A percentile compares a stretch with the other conserved stretches of the same genome.
These are phyloP conservation scores for Spathaspora girioi DNA, from an alignment of 805 yeast species.

Conservation along the genomic window DNA sequence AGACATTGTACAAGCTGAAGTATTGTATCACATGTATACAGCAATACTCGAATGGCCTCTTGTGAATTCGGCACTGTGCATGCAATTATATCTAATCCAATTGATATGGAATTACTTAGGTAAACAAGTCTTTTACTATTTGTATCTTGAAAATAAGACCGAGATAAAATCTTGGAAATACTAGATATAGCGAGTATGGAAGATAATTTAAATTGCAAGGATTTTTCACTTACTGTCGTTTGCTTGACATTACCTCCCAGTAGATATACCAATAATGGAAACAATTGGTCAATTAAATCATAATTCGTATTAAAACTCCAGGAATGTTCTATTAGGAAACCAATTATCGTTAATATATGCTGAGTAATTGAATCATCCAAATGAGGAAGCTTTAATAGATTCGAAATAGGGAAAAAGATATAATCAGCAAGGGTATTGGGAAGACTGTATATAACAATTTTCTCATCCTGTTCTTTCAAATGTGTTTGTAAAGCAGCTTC, in stretches of 20 bases:
- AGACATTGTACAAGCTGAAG: conserved; percentile 9
- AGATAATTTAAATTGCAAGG: conserved; percentile 14
- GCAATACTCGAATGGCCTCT: background rate
- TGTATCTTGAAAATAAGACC: conserved; percentile 5
- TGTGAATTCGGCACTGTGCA: conserved; percentile 3
- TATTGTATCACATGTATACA: conserved; percentile 3
- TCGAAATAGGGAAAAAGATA: conserved; percentile 37
- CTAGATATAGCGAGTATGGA: conserved; percentile 13
- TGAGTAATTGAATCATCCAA: conserved; percentile 17
- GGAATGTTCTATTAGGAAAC: conserved; percentile 23
- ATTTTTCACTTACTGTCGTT: conserved; percentile 3
- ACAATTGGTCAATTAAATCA: conserved; percentile 31
- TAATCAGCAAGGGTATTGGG: conserved; percentile 37
- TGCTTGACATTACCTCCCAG: conserved; percentile 6
- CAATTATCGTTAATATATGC: conserved; percentile 24
- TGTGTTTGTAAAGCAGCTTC: conserved; percentile 2
- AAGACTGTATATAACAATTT: conserved; percentile 15
- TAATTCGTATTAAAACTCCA: conserved; percentile 25
- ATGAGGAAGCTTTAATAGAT: conserved; percentile 23
- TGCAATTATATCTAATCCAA: conserved; percentile 3
- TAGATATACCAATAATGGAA: conserved; percentile 26
- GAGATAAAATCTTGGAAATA: conserved; percentile 5
- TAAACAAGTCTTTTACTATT: conserved; percentile 6
- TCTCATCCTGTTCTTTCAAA: background rate
- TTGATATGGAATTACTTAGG: conserved; percentile 6